phyloP scores from a whole-genome alignment of 140 eudicot genomes.

The Erigeron philadelphicus region DNA sequence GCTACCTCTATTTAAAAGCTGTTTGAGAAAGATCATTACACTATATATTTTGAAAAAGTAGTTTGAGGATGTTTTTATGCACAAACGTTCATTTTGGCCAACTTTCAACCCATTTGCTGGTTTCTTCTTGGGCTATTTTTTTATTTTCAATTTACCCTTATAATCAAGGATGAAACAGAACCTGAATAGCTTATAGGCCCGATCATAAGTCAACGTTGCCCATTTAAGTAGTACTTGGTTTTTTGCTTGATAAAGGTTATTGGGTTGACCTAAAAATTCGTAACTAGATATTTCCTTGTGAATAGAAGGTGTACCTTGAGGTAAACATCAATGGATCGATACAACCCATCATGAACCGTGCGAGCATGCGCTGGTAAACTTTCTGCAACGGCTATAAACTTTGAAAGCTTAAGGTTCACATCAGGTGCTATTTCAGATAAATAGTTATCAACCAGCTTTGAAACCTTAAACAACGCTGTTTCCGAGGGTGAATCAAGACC shows the following conservation, averaged over 20 bases:
- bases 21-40: not conserved
- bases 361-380: slow-evolving; percentile 84
- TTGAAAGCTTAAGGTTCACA: slow-evolving; percentile 70
- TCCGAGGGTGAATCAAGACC: slow-evolving; percentile 82
- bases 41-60: not conserved
- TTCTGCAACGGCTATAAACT: slow-evolving; percentile 77
- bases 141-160: not conserved
- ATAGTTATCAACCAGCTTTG: slow-evolving; percentile 83
- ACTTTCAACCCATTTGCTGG: not conserved
- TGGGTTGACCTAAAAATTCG: not conserved
- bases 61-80: not conserved
- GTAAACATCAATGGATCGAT: slow-evolving; percentile 85
- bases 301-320: slow-evolving; percentile 58
- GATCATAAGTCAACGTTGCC: not conserved
- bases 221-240: not conserved
- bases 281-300: not conserved
- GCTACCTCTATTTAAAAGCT: not conserved
- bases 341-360: slow-evolving; percentile 73
- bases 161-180: not conserved
- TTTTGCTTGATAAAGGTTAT: not conserved
- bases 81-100: not conserved
- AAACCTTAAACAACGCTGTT: slow-evolving; percentile 69
- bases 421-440: slow-evolving; percentile 93
- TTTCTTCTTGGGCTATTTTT: not conserved
- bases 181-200: not conserved